Percentiles rank a stretch among this genome's conserved stretches.
These are phyloP conservation scores for Trichopus zeylanicus DNA, from an alignment of 116 monocot genomes.

Conservation along the genomic window DNA sequence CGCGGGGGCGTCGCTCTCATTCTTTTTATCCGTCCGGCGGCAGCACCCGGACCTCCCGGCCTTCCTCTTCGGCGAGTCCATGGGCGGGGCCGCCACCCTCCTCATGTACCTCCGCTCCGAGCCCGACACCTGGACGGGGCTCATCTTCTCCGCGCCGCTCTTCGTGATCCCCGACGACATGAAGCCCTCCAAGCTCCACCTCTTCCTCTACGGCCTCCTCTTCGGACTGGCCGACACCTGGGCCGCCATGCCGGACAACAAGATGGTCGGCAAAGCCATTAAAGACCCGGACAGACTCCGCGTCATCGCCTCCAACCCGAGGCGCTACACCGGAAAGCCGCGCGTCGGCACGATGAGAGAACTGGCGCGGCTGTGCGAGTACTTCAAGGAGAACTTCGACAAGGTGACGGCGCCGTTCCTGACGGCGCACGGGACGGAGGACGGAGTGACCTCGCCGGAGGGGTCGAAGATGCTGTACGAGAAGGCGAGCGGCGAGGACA, in stretches of 20 bases:
- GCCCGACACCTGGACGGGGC: constrained; percentile 54
- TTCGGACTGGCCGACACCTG: constrained; percentile 87
- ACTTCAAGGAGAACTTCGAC: constrained; percentile 40
- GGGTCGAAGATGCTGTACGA: constrained; percentile 75
- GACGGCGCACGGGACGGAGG: constrained; percentile 76
- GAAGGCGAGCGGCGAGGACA: constrained; percentile 66
- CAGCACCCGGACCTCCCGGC: constrained; percentile 34
- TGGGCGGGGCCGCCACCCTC: constrained; percentile 70
- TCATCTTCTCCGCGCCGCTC: constrained; percentile 84
- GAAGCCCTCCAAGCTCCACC: constrained; percentile 57
- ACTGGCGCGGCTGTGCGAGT: constrained; percentile 43
- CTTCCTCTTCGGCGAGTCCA: constrained; percentile 88
- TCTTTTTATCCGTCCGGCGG: constrained; percentile 49
- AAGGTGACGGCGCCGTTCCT: constrained; percentile 69
- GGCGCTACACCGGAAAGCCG: constrained; percentile 60
- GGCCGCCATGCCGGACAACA: constrained; percentile 89
- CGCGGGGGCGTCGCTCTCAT: constrained; percentile 58
- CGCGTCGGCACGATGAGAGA: constrained; percentile 96
- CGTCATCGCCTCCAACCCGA: constrained; percentile 73
- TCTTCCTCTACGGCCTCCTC: constrained; percentile 73
- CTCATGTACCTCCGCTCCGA: constrained; percentile 64
- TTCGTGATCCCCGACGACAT: constrained; percentile 84
- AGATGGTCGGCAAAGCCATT: constrained; percentile 88
- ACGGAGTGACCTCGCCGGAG: constrained; percentile 53
- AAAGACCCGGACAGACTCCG: constrained; percentile 54